Evolutionary conservation across 2,329 filamentous ascomycete species (phyloP), one percentile per base, ranked within the genome.

Genomic region (Fusarium drepaniforme): DNA sequence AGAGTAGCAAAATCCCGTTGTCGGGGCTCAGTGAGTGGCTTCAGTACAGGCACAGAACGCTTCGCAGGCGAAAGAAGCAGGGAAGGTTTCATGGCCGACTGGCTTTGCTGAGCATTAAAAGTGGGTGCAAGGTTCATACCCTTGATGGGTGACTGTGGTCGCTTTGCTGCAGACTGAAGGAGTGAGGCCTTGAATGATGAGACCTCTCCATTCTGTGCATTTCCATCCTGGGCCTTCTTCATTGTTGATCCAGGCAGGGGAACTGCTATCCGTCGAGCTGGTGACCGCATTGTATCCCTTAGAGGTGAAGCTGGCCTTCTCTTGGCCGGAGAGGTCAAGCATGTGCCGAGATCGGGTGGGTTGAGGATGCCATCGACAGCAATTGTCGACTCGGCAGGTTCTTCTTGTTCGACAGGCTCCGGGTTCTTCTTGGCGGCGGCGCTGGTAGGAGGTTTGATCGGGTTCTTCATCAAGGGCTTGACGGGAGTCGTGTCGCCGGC

Each of bases 211-310:
- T 66, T 30, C n/a, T 76, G 68, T 1, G 74, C 69, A 1, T 60
- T 63, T 12, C 44, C 44, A 18, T 70, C 63, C n/a, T 66, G 67
- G 3, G 67, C 21, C 6, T 78, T 64, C 60, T 82, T 83, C 67
- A 83, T 66, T 58, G 79, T 75, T n/a, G 84, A 82, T 8, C 79
- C 80, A 13, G 81, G 82, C 8, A 84, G 73, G 16, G 78, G 68
- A 53, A 81, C 65, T 23, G 77, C 67, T 15, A 83, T 82, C 37
- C 81, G 81, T 78, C 89, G 90, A 1, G 90, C 88, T 0, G 90
- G 90, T 2, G 88, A 89, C 71, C 86, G 89, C 79, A 91, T 83
- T 0, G 86, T 82, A 28, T 90, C 90, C 76, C 88, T 91, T 74
- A 83, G 85, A 0, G 90, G 87, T 2, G 89, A 88, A 7, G 85